These are phyloP conservation scores for Candida ficus DNA, from an alignment of 805 yeast species.

Conservation along the genomic window DNA sequence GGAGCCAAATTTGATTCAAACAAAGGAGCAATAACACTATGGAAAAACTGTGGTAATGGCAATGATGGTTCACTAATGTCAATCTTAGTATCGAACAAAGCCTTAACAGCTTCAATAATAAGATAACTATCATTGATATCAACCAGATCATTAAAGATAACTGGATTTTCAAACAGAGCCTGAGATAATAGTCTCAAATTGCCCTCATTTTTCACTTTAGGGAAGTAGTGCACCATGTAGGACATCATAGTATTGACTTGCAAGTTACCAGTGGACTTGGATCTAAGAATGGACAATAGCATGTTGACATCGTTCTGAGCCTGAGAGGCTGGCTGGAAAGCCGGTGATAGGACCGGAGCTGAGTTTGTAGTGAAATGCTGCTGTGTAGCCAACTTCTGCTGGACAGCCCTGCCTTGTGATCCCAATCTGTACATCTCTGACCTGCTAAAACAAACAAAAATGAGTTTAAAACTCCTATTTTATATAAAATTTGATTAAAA, in stretches of 20 bases:
- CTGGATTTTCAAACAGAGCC: slow-evolving; percentile 33
- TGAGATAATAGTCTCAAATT: slow-evolving; percentile 35
- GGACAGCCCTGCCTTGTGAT: slow-evolving; percentile 22
- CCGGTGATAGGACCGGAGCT: slow-evolving; percentile 24
- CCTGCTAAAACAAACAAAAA: too few species aligned
- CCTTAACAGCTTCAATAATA: slow-evolving; percentile 43
- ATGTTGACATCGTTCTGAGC: slow-evolving; percentile 26
- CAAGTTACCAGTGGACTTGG: background rate
- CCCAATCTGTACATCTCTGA: slow-evolving; percentile 24
- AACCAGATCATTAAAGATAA: slow-evolving; percentile 24
- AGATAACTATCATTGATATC: slow-evolving; percentile 27
- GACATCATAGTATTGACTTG: slow-evolving; percentile 26
- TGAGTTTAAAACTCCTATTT: too few species aligned
- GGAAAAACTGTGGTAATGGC: slow-evolving; percentile 34
- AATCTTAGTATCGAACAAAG: slow-evolving; percentile 39
- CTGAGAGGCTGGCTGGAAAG: slow-evolving; percentile 26
- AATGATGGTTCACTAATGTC: slow-evolving; percentile 40
- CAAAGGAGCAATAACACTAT: slow-evolving; percentile 29
- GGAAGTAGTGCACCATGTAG: slow-evolving; percentile 39
- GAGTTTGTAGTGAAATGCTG: slow-evolving; percentile 32
- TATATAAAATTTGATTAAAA: too few species aligned
- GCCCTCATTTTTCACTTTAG: slow-evolving; percentile 39
- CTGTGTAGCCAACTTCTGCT: slow-evolving; percentile 14
- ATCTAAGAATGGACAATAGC: slow-evolving; percentile 17
- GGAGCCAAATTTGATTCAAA: slow-evolving; percentile 28